Base-by-base conservation (phyloP, 352 stramenopile species). In the Globisporangium okanoganense region DNA sequence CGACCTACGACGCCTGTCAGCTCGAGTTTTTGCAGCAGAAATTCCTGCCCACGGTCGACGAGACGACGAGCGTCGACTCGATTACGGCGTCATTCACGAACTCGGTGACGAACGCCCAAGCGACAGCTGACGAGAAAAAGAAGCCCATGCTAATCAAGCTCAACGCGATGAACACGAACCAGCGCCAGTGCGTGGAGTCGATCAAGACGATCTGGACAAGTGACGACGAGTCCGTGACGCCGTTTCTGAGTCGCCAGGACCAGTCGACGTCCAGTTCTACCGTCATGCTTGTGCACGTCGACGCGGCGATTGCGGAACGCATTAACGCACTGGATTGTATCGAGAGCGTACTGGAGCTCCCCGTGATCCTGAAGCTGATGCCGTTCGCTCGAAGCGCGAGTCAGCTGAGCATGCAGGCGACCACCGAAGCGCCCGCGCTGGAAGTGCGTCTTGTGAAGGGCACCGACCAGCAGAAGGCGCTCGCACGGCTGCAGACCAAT, bases 351-450 rank as follows among this genome's bases (percentile, higher is more conserved):
- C 56, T 81, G 40, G 57, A 76, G 36, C 43, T 90, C 22, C 78
- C 78, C 5, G 43, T 67, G 25, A 73, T 93, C 43, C 62, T 91
- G 51, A 94, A 92, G 62, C 64, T 94, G 20, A 73, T 86, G 68
- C 85, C 85, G 12, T 87, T 94, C 20, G 79, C 79, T 5, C 66
- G 79, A 29, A 87, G 73, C 40, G 65, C 73, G 44, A 62, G 62
- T 12, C 75, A 87, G 35, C 48, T 84, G 52, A 73, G 66, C 50
- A 50, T 69, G 44, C 20, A 72, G 54, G 33, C 51, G n/a, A 70
- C 67, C 2, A 47, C 66, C 2, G 60, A 62, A 14, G 66, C 72
- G 3, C 85, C 85, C 16, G 64, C 70, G 10, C 74, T 92, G 71
- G 82, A 90, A 56, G 76, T 94, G 36, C 68, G 75, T 33, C 61